Percentiles rank a stretch among this genome's conserved stretches.
Evolutionary conservation across 345 rosid species (phyloP).

Genomic region (Bruguiera parviflora): DNA sequence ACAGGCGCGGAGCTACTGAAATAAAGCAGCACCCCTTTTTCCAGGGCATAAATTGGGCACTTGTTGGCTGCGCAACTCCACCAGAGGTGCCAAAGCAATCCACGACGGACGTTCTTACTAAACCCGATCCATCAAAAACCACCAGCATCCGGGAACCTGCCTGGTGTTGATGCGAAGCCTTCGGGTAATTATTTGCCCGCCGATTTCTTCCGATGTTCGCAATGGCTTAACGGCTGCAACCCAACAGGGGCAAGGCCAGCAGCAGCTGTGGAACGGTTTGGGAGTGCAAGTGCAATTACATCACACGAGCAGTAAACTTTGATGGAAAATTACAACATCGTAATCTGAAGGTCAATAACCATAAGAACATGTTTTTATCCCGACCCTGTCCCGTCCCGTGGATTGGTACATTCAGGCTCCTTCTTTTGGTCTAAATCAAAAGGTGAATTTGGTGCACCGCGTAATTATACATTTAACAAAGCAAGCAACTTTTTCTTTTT

Average conservation of each 20-base stretch:
- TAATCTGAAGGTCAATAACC: no score
- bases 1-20: constrained; percentile 31
- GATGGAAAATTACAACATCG: no score
- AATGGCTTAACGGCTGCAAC: constrained; percentile 20
- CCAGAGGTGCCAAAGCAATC: constrained; percentile 28
- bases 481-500: no score
- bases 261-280: not conserved
- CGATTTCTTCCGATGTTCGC: constrained; percentile 41
- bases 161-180: constrained; percentile 40
- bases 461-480: no score
- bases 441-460: no score
- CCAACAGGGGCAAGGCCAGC: constrained; percentile 13
- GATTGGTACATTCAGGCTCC: no score
- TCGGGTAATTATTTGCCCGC: constrained; percentile 43
- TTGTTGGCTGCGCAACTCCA: constrained; percentile 24
- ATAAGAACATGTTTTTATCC: no score
- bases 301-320: no score
- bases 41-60: constrained; percentile 29
- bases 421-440: no score
- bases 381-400: no score
- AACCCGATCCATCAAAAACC: constrained; percentile 20
- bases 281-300: constrained; percentile 1
- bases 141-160: constrained; percentile 11
- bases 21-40: constrained; percentile 19
- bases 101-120: constrained; percentile 18